Conservation (phyloP, 2,329 filamentous ascomycete species). For the Lasiodiplodia sp. region DNA sequence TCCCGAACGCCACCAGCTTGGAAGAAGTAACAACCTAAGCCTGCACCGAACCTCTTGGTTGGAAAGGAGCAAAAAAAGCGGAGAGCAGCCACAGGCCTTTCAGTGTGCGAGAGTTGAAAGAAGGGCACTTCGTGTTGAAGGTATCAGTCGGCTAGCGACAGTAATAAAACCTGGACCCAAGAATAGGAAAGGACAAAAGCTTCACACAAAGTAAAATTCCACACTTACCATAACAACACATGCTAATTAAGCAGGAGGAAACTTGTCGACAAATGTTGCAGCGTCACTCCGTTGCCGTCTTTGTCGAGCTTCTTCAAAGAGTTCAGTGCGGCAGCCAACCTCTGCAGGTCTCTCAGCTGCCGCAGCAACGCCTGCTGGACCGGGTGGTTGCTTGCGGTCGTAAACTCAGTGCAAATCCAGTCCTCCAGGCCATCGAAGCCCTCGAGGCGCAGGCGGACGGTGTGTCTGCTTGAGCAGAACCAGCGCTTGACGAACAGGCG, state of each 20-base stretch:
- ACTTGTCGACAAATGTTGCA: constrained; percentile 7
- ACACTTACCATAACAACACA: background rate
- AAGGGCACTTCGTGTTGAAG: too few relatives aligned
- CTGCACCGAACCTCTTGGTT: background rate
- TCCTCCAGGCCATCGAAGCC: constrained; percentile 24
- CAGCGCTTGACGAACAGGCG: constrained; percentile 21
- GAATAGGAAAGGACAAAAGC: background rate
- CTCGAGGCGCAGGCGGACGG: constrained; percentile 12
- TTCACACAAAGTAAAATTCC: background rate
- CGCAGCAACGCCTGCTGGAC: constrained; percentile 17
- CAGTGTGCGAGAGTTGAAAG: too few relatives aligned
- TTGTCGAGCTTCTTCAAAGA: background rate
- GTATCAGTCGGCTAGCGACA: too few relatives aligned
- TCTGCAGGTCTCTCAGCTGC: constrained; percentile 15
- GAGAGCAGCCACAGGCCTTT: too few relatives aligned
- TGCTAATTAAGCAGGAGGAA: constrained; percentile 4
- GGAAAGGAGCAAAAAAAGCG: background rate
- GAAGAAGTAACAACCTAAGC: background rate
- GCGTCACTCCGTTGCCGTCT: background rate
- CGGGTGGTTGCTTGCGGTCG: constrained; percentile 11
- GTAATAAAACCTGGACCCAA: background rate
- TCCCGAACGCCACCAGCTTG: background rate
- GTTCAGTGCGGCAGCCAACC: constrained; percentile 7
- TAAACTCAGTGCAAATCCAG: constrained; percentile 26
- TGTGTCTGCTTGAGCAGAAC: constrained; percentile 15